Evolutionary conservation across 352 stramenopile species (phyloP).

Genomic region (Globisporangium barbulae): DNA sequence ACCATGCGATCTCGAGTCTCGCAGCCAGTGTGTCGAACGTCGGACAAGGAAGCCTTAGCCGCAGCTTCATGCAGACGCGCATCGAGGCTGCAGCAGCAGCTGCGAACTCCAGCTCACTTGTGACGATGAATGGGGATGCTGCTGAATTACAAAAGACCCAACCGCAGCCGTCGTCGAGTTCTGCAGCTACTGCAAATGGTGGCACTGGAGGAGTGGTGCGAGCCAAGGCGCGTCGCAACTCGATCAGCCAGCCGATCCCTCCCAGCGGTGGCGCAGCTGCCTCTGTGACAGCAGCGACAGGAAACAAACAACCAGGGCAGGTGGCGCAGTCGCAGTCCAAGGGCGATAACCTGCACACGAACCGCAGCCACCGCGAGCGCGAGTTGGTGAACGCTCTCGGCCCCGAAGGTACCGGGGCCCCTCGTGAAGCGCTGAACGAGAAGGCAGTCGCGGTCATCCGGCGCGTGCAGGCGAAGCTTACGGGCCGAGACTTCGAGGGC

Average conservation of each 20-base stretch:
- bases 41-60: conserved; percentile 65
- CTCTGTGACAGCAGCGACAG: neutral
- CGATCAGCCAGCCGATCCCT: conserved; percentile 24
- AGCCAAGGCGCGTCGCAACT: conserved; percentile 26
- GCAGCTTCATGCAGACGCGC: conserved; percentile 61
- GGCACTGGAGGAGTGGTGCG: conserved; percentile 21
- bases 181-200: neutral
- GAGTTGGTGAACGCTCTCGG: conserved; percentile 77
- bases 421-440: conserved; percentile 92
- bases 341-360: conserved; percentile 49
- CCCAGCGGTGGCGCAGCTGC: neutral
- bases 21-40: conserved; percentile 77
- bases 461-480: conserved; percentile 99
- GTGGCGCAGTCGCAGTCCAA: conserved; percentile 50
- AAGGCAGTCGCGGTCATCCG: conserved; percentile 96
- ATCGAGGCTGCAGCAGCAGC: conserved; percentile 15
- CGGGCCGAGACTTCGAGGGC: conserved; percentile 95
- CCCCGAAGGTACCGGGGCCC: conserved; percentile 71
- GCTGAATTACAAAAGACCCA: neutral
- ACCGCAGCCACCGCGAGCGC: conserved; percentile 78
- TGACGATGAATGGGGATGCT: neutral
- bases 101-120: neutral
- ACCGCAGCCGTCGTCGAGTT: conserved; percentile 12
- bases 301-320: conserved; percentile 16
- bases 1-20: conserved; percentile 80